A percentile compares a stretch with the other conserved stretches of the same genome.
phyloP scores from a whole-genome alignment of 2,329 filamentous ascomycete species.

The Xylaria sp. region DNA sequence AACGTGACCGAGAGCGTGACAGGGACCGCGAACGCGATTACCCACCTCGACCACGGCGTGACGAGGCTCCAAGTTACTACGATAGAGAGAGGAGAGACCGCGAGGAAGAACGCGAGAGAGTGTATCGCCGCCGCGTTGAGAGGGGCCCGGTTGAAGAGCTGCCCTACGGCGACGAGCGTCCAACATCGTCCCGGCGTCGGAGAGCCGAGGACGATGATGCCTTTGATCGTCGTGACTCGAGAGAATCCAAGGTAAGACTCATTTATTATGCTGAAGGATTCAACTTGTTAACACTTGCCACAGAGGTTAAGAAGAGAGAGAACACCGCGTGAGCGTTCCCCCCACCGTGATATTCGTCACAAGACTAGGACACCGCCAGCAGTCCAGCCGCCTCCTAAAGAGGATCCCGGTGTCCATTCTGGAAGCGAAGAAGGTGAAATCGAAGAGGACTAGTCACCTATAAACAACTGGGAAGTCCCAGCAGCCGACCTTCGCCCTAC shows the following conservation, averaged over 20 bases:
- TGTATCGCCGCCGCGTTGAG: conserved; percentile 74
- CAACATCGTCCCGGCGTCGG: conserved; percentile 70
- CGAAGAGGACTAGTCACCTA: conserved; percentile 70
- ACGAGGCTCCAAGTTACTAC: conserved; percentile 68
- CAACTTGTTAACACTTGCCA: conserved; percentile 32
- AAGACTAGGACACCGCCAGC: conserved; percentile 59
- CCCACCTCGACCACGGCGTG: conserved; percentile 57
- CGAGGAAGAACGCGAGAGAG: conserved; percentile 86
- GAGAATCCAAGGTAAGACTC: conserved; percentile 65
- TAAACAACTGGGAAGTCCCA: conserved; percentile 4
- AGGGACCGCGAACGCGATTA: conserved; percentile 53
- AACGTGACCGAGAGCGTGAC: conserved; percentile 42
- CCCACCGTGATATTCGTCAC: conserved; percentile 57
- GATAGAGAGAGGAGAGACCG: conserved; percentile 85
- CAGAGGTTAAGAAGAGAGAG: conserved; percentile 63
- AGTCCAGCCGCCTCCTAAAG: conserved; percentile 45
- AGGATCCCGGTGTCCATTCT: conserved; percentile 69
- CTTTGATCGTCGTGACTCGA: conserved; percentile 64
- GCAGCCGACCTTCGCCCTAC: background rate
- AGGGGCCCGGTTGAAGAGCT: conserved; percentile 81
- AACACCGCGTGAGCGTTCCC: conserved; percentile 63
- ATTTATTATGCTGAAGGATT: background rate
- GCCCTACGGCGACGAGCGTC: conserved; percentile 80
- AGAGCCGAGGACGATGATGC: conserved; percentile 79
- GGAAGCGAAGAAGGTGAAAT: conserved; percentile 99